These are phyloP conservation scores for Marasmius fiardii DNA, from an alignment of 1,284 basidiomycete species.

Conservation along the genomic window DNA sequence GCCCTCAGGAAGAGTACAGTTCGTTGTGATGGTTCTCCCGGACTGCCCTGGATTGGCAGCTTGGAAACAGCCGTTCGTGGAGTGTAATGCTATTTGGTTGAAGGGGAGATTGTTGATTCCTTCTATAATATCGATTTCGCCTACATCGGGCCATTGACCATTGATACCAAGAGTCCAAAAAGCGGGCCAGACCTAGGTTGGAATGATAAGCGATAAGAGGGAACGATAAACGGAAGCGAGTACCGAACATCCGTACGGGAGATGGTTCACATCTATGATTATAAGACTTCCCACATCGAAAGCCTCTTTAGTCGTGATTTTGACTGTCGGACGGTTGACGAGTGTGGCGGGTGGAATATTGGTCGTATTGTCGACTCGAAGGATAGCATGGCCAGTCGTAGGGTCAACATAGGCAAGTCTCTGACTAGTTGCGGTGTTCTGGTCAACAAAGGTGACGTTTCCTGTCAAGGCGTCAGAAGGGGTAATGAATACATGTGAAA, in stretches of 20 bases:
- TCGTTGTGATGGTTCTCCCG: constrained; percentile 29
- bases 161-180: constrained; percentile 13
- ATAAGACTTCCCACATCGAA: constrained; percentile 54
- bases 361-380: constrained; percentile 45
- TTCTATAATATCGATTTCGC: constrained; percentile 60
- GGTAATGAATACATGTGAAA: background rate
- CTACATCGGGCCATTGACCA: constrained; percentile 49
- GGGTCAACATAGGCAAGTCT: constrained; percentile 41
- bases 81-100: constrained; percentile 47
- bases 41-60: constrained; percentile 28
- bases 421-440: constrained; percentile 30
- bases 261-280: constrained; percentile 57
- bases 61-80: constrained; percentile 31
- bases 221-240: background rate
- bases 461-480: constrained; percentile 3
- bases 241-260: constrained; percentile 57
- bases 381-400: constrained; percentile 40
- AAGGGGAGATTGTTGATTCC: constrained; percentile 37
- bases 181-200: constrained; percentile 42
- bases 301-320: constrained; percentile 44
- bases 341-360: constrained; percentile 31
- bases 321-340: constrained; percentile 44
- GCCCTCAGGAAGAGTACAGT: constrained; percentile 45
- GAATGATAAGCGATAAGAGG: background rate
- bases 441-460: constrained; percentile 21